Conservation (phyloP, 2,329 filamentous ascomycete species). For the Alternaria angustiovoidea region DNA sequence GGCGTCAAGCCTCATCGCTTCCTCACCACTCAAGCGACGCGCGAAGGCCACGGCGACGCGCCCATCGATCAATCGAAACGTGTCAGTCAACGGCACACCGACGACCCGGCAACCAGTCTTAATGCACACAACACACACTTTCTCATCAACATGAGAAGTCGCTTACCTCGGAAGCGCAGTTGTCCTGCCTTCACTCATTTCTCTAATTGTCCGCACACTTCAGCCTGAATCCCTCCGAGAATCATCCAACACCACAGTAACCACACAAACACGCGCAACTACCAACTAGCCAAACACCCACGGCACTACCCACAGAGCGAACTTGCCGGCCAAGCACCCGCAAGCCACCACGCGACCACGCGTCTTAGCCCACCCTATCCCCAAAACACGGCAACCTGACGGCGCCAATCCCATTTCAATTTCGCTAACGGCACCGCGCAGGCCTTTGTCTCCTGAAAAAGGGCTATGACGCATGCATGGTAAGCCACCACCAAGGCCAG, state of each 20-base stretch:
- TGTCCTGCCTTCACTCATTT: neutral
- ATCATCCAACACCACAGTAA: neutral
- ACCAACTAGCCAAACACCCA: neutral
- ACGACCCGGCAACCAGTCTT: slow-evolving; percentile 4
- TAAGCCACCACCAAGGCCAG: neutral
- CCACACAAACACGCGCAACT: neutral
- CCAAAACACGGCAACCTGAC: slow-evolving; percentile 2
- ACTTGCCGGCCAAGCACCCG: slow-evolving; percentile 10
- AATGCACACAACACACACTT: neutral
- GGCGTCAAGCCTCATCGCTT: slow-evolving; percentile 17
- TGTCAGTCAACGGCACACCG: slow-evolving; percentile 2
- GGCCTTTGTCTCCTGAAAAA: neutral
- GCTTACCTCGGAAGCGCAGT: neutral
- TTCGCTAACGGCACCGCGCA: slow-evolving; percentile 1
- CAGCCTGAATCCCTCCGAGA: slow-evolving; percentile 4
- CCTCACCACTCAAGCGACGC: slow-evolving; percentile 16
- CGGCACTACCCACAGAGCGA: slow-evolving; percentile 8
- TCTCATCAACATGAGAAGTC: slow-evolving; percentile 6
- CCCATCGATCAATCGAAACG: slow-evolving; percentile 15
- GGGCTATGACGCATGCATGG: slow-evolving; percentile 10
- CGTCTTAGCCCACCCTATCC: neutral
- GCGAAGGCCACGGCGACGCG: slow-evolving; percentile 25
- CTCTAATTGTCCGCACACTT: neutral
- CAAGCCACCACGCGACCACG: slow-evolving; percentile 12
- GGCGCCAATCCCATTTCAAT: slow-evolving; percentile 1